Conservation (phyloP, 208 protist species). For the Naegleria lovaniensis region DNA sequence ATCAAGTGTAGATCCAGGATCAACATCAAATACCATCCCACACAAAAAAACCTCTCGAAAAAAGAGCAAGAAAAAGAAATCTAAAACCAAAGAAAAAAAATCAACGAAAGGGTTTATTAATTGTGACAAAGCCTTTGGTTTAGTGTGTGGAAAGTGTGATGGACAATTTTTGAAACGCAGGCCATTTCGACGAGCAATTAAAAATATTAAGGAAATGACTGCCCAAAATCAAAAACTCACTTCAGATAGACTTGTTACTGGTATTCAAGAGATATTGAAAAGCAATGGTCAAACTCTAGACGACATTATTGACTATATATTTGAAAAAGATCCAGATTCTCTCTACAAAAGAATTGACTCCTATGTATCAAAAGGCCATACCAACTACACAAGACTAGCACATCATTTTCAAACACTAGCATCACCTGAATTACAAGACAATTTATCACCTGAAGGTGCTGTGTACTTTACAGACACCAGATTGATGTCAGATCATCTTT, state of each 20-base stretch:
- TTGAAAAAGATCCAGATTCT: not conserved
- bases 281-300: not conserved
- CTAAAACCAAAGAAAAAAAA: not conserved
- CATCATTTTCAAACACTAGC: not conserved
- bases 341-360: not conserved
- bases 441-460: not conserved
- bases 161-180: not conserved
- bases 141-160: not conserved
- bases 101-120: not conserved
- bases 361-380: not conserved
- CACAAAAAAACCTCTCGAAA: too few species aligned
- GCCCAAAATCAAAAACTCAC: not conserved
- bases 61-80: too few species aligned
- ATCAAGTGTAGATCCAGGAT: not conserved
- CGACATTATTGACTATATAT: not conserved
- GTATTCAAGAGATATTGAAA: not conserved
- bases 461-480: not conserved
- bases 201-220: not conserved
- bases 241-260: not conserved
- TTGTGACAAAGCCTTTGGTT: not conserved
- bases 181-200: not conserved
- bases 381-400: not conserved
- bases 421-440: not conserved
- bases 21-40: not conserved
- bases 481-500: not conserved